Conservation (phyloP, 495 filamentous ascomycete species). For the Xylaria flabelliformis region DNA sequence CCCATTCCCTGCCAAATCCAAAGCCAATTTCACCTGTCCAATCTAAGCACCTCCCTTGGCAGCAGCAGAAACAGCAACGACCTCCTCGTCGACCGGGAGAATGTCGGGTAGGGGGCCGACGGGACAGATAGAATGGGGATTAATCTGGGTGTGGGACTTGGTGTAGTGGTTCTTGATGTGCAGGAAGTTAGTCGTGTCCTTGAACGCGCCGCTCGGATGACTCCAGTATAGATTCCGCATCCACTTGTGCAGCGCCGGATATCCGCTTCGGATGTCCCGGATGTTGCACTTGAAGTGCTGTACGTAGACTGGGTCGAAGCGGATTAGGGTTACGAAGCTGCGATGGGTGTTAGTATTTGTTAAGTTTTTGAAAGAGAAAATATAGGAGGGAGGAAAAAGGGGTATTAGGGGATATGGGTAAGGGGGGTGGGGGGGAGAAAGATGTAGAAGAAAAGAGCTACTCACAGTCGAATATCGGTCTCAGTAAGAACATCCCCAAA, state of each 20-base stretch:
- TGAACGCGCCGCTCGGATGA: slow-evolving; percentile 53
- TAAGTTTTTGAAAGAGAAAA: no score
- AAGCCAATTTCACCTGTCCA: no score
- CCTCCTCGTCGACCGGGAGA: slow-evolving; percentile 51
- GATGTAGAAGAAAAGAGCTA: not conserved
- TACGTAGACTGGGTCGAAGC: slow-evolving; percentile 89
- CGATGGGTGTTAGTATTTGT: no score
- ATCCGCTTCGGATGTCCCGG: slow-evolving; percentile 79
- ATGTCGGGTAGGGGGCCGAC: slow-evolving; percentile 71
- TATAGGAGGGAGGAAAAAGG: no score
- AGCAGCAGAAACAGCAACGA: slow-evolving; percentile 41
- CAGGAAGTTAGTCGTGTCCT: slow-evolving; percentile 71
- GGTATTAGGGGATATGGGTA: not conserved
- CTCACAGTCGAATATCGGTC: slow-evolving; percentile 70
- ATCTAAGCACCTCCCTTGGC: not conserved
- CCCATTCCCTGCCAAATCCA: no score
- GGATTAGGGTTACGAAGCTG: slow-evolving; percentile 78
- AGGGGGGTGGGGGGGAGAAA: not conserved
- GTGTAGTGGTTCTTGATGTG: slow-evolving; percentile 65
- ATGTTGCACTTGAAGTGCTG: slow-evolving; percentile 96
- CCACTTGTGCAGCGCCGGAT: slow-evolving; percentile 73
- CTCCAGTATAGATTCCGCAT: slow-evolving; percentile 73
- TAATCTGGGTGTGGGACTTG: slow-evolving; percentile 58
- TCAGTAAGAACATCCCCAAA: slow-evolving; percentile 76
- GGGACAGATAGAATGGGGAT: slow-evolving; percentile 63